Percentiles rank a stretch among this genome's conserved stretches.
phyloP scores from a whole-genome alignment of 2,329 filamentous ascomycete species.

The Microcera coccophila region DNA sequence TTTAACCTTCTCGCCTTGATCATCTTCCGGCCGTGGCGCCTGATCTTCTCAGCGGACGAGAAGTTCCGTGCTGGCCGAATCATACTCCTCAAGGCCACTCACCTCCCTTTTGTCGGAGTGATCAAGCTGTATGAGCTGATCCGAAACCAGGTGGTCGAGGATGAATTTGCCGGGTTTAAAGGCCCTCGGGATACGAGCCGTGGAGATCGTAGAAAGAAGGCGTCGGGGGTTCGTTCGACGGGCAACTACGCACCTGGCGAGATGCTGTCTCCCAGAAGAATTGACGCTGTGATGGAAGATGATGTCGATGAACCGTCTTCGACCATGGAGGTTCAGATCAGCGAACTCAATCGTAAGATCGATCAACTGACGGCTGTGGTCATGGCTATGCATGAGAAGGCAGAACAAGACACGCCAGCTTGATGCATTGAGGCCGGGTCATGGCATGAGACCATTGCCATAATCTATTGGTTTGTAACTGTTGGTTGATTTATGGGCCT shows the following conservation, averaged over 20 bases:
- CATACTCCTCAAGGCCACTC: conserved; percentile 58
- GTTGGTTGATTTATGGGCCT: too few relatives aligned
- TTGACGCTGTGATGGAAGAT: conserved; percentile 21
- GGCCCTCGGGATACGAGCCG: conserved; percentile 37
- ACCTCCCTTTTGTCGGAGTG: conserved; percentile 63
- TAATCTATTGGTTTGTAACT: too few relatives aligned
- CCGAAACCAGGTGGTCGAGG: conserved; percentile 35
- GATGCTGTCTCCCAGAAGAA: conserved; percentile 17
- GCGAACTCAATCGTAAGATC: conserved; percentile 55
- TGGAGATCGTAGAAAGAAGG: conserved; percentile 16
- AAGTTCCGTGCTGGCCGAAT: conserved; percentile 61
- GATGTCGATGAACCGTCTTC: conserved; percentile 39
- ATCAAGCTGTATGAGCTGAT: conserved; percentile 66
- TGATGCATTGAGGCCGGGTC: too few relatives aligned
- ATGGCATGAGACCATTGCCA: too few relatives aligned
- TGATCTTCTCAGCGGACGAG: conserved; percentile 61
- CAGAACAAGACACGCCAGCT: conserved; percentile 7
- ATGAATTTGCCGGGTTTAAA: conserved; percentile 47
- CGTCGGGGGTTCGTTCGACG: conserved; percentile 16
- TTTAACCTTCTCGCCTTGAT: conserved; percentile 71
- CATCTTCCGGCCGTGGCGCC: conserved; percentile 66
- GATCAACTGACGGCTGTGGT: conserved; percentile 54
- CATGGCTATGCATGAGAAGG: conserved; percentile 44
- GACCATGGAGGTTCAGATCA: conserved; percentile 48
- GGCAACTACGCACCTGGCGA: conserved; percentile 11